Base-by-base conservation (phyloP, 768 basidiomycete genomes). In the Serendipita sp. region DNA sequence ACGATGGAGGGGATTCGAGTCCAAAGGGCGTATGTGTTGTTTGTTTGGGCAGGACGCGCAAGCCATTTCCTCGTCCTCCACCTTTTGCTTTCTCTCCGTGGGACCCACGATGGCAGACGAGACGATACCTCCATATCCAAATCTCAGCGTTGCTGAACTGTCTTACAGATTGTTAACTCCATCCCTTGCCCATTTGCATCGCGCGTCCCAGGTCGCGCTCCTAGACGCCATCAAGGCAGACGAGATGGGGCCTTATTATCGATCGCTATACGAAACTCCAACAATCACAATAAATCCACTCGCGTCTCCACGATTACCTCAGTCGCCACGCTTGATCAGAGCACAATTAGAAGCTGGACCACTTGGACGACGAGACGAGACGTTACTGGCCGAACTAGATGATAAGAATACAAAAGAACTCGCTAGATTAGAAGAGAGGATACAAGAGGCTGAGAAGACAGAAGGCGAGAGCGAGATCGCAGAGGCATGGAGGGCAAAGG, bases 391-490 rank as follows among this genome's bases (percentile, higher is more conserved):
- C 9, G 72, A 75, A 9, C 77, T 95, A 69, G 81, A 87, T 69
- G 78, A 79, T 56, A 78, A 80, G 38, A 97, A 97, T 72, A 73
- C 77, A 61, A 81, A 81, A 48, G 82, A 87, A 68, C 79, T 97
- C 30, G 77, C 81, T 60, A 80, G 79, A 67, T 74, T 98, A 11
- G 88, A 95, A 61, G 83, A 82, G 64, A 77, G 86, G 50, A 76
- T 96, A 41, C 82, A 79, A 61, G 92, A 95, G 67, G 93, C 95
- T 0, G 80, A 90, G 75, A 86, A 89, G 75, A 89, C 83, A 2
- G 85, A 94, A 69, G 95, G 94, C 64, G 94, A 97, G 72, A 86
- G 86, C 1, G 95, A 98, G 72, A 90, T 97, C 63, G 84, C 84
- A 20, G 95, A 98, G 68, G 86, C 85, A 0, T 77, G 97, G 42